Conservation (phyloP, 305 asterid species). For the Petunia hybrid region DNA sequence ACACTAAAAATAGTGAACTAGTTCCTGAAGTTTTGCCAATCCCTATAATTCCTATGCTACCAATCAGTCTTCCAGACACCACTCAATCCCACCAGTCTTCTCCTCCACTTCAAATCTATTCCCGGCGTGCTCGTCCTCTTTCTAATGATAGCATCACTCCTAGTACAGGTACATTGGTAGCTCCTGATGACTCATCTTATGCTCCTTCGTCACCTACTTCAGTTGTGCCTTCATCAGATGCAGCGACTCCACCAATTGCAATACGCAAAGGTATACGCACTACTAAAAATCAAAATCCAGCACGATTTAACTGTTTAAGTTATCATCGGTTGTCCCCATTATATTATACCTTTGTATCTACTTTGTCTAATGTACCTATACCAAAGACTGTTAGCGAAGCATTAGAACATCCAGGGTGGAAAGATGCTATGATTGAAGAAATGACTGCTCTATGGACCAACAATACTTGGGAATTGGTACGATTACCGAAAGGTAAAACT, state of each 20-base stretch:
- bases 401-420: not conserved
- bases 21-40: too few species aligned
- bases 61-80: not conserved
- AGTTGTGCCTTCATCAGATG: not conserved
- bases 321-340: not conserved
- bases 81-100: not conserved
- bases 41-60: not conserved
- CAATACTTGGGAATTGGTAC: too few species aligned
- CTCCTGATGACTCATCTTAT: too few species aligned
- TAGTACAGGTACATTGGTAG: not conserved
- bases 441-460: too few species aligned
- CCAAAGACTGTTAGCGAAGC: not conserved
- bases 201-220: not conserved
- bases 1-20: not conserved
- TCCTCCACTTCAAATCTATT: not conserved
- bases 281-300: not conserved
- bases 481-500: too few species aligned
- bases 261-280: too few species aligned
- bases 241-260: too few species aligned
- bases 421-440: too few species aligned
- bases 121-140: not conserved
- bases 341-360: not conserved
- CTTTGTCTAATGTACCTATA: not conserved
- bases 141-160: not conserved
- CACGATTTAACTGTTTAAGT: too few species aligned